Base-by-base conservation (phyloP, 225 moss, liverwort and hornwort species). In the Pleurozium schreberi region DNA sequence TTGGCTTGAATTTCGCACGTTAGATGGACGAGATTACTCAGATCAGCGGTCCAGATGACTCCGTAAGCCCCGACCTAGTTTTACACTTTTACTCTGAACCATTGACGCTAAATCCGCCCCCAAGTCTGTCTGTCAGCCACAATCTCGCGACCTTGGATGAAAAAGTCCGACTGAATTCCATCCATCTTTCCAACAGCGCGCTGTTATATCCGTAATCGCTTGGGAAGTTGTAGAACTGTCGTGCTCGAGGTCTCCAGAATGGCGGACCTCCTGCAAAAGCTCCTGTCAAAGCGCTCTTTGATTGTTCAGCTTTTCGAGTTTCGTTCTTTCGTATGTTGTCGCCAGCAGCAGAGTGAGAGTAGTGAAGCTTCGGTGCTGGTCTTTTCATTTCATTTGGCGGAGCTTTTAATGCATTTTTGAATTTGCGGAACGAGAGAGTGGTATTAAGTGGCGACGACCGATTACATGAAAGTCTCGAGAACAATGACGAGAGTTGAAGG, bases 391-490 rank as follows among this genome's bases (percentile, higher is more conserved):
- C 78, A 33, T 58, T 23, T 73, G 42, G 45, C 10, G 53, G n/a
- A 70, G 80, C 65, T 31, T 66, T 28, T 3, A 15, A 4, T 71
- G 83, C 66, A 87, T 47, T 83, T 36, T 31, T 83, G 83, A 83
- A 36, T 20, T 67, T 47, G 64, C 70, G 42, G 67, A 57, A 52
- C 36, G 89, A 58, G 52, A 80, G 26, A 15, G 80, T 4, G 15
- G 34, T 27, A 5, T 25, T 2, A 6, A 42, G 63, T 8, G 27
- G 38, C n/a, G 71, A 83, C 31, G 20, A 62, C 49, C 49, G n/a
- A n/a, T 84, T 91, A 71, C 10, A 88, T 86, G 88, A 88, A 91
- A 86, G 88, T 86, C 91, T 85, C 25, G 67, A 27, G 76, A 62
- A 80, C 31, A 84, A 93, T 93, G 93, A 84, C 84, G 90, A 58